Base-by-base conservation (phyloP, 176 grass and related monocot genomes). In the Tuctoria greenei region DNA sequence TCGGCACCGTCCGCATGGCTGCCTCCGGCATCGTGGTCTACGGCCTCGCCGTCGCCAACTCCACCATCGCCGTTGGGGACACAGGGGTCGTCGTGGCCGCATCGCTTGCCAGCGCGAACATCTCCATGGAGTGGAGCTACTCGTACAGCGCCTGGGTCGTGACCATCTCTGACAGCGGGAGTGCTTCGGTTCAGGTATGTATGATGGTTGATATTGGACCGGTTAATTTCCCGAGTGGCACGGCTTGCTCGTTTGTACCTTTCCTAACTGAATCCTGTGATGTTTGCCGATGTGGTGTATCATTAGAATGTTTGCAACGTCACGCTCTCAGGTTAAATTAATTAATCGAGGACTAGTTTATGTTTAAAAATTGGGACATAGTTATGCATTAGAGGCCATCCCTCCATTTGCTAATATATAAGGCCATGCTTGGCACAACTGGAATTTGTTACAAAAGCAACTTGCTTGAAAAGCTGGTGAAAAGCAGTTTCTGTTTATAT, bases 41-140 rank as follows among this genome's bases (percentile, higher is more conserved):
- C 31, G 39, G 57, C 60, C 72, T 93, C 35, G 12, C 72, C 56
- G 82, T 93, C 31, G 69, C 67, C 21, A 62, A 78, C 31, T 97
- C 95, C 21, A 91, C 75, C 24, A 64, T 87, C 26, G 57, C 71
- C 16, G 82, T 86, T 0, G 81, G 95, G 25, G 86, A 93, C 10
- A 87, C 82, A 27, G 91, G 95, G 23, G 82, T 97, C 45, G 84
- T 76, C 27, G 88, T 97, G 67, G 84, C 90, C 7, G 95, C 95
- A 6, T 92, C 88, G 6, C 31, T 92, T 18, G 82, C 86, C 50
- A 93, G 69, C 21, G 95, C 81, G 38, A 89, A 85, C 61, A 75
- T 97, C 43, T 86, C 81, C 44, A 84, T 97, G 91, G 61, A 84
- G 79, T 97, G 95, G 95, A 87, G 63, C 1, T 97, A 93, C 84